Evolutionary conservation across 2,329 filamentous ascomycete species (phyloP), one percentile per base, ranked within the genome.

Genomic region (Botryosphaeria dothidea): DNA sequence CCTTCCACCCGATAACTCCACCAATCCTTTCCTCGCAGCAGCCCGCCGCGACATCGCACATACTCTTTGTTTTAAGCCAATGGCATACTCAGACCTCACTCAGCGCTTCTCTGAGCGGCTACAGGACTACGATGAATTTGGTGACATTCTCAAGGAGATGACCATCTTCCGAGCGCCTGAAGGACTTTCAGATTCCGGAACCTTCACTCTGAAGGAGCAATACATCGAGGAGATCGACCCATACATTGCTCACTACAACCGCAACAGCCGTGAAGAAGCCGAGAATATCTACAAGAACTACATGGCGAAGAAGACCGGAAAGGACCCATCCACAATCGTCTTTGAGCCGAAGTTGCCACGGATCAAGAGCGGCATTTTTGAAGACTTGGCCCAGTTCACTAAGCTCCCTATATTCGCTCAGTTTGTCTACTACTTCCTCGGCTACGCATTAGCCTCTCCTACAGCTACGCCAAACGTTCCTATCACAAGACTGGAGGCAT

Each of bases 181-280:
- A 77, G 95, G 94, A 4, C 80, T 98, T 34, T 92, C 91, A 4
- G 95, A 99, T 74, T 91, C 93, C 17, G 95, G 96, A 65, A 96
- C 92, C 0, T 99, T 99, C 72, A 93, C 97, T 76, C 82, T 99
- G 60, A 95, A 93, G 74, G 88, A 91, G 4, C 87, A 96, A 67
- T 95, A 90, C 71, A 85, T 97, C 43, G 91, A 94, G 70, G 86
- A 96, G 52, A 88, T 99, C 58, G 96, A 99, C 75, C 95, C 96
- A 0, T 99, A 97, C 75, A 95, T 93, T 72, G 91, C 93, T 6
- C 93, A 98, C 74, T 99, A 97, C 77, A 96, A 89, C 72, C 96
- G 97, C 74, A 99, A 99, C 72, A 94, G 98, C 76, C 88, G 95
- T 58, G 95, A 99, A 74, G 95, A 99, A 76, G 92, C 94, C 0